Evolutionary conservation across 805 yeast genomes (phyloP), one percentile per base, ranked within the genome.

Genomic region (Diddensiella transvaalensis): DNA sequence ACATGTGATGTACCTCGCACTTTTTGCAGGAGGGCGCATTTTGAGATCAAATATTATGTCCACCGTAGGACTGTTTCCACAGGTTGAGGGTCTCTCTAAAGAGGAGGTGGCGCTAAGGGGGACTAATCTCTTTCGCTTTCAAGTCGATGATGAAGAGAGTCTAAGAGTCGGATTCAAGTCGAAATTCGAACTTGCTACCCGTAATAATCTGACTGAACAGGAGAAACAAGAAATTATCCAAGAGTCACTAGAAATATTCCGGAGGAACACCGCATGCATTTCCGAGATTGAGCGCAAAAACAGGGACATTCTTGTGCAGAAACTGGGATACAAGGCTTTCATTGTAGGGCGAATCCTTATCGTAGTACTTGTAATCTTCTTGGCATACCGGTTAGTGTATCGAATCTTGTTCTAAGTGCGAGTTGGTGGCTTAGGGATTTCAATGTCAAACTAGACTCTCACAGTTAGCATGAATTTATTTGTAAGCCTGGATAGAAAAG

Each of bases 11-110:
- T 87, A 87, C 66, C 69, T 87, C 60, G 95, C 93, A 0, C 74
- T 87, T 44, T 87, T 87, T 69, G 95, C 95, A 1, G 96, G 96
- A 44, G 95, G 95, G 15, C 73, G 82, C 53, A 72, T 87, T 29
- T 75, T 87, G 79, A 71, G 83, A 51, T 80, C 89, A 0, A 77
- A 81, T 15, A 66, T 87, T 23, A 71, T 82, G 44, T 78, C 76
- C 59, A 82, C 88, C 21, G 69, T 83, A 3, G 87, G 89, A 2
- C 66, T 86, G 48, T 85, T 85, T 74, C 95, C 95, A 6, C 82
- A 82, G 56, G 77, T 82, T 41, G 78, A 78, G 47, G 87, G 87
- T 22, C 71, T 79, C 56, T 64, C 78, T n/a, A 80, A 79, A 46
- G 82, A 76, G 42, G 87, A 85, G 47, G 75, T 84, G 42, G 75